Evolutionary conservation across 2,329 filamentous ascomycete species (phyloP).

Genomic region (Aspergillus neotritici): DNA sequence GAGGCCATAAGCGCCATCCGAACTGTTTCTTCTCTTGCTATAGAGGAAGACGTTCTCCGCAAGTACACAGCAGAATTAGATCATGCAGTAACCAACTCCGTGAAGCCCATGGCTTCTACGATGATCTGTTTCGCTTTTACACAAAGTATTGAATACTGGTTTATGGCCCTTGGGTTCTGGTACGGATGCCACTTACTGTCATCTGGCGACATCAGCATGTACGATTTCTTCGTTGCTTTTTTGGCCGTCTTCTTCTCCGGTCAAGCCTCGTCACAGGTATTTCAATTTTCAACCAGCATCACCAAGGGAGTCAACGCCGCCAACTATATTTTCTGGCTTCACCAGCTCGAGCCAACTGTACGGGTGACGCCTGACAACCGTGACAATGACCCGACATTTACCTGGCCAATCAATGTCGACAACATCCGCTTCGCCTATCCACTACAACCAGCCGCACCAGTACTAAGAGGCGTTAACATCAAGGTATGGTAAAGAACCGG

Average conservation of each 20-base stretch:
- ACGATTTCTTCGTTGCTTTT: slow-evolving; percentile 41
- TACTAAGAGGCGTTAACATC: slow-evolving; percentile 26
- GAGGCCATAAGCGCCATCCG: slow-evolving; percentile 46
- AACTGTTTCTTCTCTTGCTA: slow-evolving; percentile 44
- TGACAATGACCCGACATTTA: slow-evolving; percentile 12
- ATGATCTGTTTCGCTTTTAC: slow-evolving; percentile 26
- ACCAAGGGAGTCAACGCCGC: slow-evolving; percentile 47
- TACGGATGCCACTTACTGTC: slow-evolving; percentile 57
- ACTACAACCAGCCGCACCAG: slow-evolving; percentile 16
- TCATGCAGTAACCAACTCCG: slow-evolving; percentile 19
- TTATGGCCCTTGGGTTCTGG: slow-evolving; percentile 26
- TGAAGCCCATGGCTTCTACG: slow-evolving; percentile 16
- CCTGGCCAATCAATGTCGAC: slow-evolving; percentile 37
- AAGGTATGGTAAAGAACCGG: no score
- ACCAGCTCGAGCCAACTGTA: slow-evolving; percentile 40
- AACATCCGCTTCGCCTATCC: slow-evolving; percentile 40
- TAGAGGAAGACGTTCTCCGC: slow-evolving; percentile 37
- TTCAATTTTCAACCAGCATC: slow-evolving; percentile 37
- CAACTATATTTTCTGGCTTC: slow-evolving; percentile 45
- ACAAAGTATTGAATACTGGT: slow-evolving; percentile 24
- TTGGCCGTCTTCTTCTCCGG: slow-evolving; percentile 38
- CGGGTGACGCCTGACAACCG: slow-evolving; percentile 43
- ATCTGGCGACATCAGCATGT: slow-evolving; percentile 37
- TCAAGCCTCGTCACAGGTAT: slow-evolving; percentile 24
- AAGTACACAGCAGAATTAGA: slow-evolving; percentile 19